Conservation (phyloP, 257 asterid species). For the Fraxinus anomala region DNA sequence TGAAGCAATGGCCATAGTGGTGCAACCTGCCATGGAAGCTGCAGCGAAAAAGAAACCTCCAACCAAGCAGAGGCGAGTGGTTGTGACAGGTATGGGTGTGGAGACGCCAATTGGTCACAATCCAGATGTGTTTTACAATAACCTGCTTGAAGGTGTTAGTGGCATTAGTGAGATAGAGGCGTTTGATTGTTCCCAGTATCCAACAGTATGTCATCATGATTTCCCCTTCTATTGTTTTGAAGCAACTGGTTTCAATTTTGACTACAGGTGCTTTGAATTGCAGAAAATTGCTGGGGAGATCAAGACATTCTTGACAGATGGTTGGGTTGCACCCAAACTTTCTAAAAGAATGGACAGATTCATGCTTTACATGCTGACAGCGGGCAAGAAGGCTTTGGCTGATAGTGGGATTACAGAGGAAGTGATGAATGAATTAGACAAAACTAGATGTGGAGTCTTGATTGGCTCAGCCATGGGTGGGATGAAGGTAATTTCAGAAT, state of each 20-base stretch:
- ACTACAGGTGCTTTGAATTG: conserved; percentile 28
- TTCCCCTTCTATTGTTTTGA: conserved; percentile 18
- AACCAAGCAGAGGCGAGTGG: conserved; percentile 81
- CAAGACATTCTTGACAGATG: conserved; percentile 84
- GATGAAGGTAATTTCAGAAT: conserved; percentile 64
- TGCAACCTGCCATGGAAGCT: conserved; percentile 55
- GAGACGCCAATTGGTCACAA: conserved; percentile 83
- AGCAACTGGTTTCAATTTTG: conserved; percentile 28
- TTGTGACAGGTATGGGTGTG: conserved; percentile 96
- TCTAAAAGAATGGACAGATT: conserved; percentile 91
- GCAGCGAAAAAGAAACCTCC: conserved; percentile 56
- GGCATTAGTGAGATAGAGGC: conserved; percentile 89
- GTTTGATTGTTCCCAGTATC: conserved; percentile 82
- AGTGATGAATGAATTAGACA: conserved; percentile 66
- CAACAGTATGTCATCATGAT: conserved; percentile 63
- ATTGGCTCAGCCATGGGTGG: conserved; percentile 99
- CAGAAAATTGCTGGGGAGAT: conserved; percentile 99
- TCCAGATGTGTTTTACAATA: conserved; percentile 74
- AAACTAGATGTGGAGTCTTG: conserved; percentile 81
- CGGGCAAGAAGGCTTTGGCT: conserved; percentile 92
- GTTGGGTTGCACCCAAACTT: conserved; percentile 92
- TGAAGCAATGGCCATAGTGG: conserved; percentile 54
- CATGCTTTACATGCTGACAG: conserved; percentile 96
- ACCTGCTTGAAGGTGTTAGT: conserved; percentile 86
- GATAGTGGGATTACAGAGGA: conserved; percentile 85